phyloP scores from a whole-genome alignment of 2,329 filamentous ascomycete genomes.

The Pseudopithomyces chartarum region DNA sequence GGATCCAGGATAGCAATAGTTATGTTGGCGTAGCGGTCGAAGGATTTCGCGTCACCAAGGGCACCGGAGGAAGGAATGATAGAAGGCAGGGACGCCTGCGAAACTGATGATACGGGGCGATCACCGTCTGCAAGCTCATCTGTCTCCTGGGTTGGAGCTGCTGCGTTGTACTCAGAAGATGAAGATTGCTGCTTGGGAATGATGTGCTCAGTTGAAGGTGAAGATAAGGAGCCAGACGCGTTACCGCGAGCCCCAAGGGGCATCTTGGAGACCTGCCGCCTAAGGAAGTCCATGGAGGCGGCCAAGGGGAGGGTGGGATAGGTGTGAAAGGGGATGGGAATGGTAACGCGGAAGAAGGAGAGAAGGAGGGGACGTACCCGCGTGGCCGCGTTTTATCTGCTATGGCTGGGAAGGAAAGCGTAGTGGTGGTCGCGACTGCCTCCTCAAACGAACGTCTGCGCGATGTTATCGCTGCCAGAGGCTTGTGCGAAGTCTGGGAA shows the following conservation, averaged over 20 bases:
- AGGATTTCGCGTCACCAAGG: constrained; percentile 22
- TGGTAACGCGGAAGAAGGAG: not conserved
- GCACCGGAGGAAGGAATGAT: constrained; percentile 4
- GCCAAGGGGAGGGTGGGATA: not conserved
- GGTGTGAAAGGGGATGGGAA: not conserved
- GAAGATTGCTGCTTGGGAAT: not conserved
- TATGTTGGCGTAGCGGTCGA: constrained; percentile 54
- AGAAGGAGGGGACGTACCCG: not conserved
- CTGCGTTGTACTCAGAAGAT: not conserved
- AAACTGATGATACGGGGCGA: no score
- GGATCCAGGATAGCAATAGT: constrained; percentile 65
- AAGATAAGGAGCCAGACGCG: not conserved
- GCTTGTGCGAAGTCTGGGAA: constrained; percentile 3
- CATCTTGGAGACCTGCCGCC: not conserved
- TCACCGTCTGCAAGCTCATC: no score
- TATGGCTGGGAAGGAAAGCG: not conserved
- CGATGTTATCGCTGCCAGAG: not conserved
- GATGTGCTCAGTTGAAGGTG: not conserved
- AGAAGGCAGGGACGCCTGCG: no score
- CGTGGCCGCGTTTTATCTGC: constrained; percentile 1
- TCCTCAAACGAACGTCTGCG: not conserved
- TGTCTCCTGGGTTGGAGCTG: no score
- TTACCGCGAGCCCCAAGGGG: not conserved
- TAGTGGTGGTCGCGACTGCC: constrained; percentile 4
- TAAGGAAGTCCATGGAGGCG: not conserved